These are phyloP conservation scores for Pelargonium fulgidum DNA, from an alignment of 441 rosid species.

Conservation along the genomic window DNA sequence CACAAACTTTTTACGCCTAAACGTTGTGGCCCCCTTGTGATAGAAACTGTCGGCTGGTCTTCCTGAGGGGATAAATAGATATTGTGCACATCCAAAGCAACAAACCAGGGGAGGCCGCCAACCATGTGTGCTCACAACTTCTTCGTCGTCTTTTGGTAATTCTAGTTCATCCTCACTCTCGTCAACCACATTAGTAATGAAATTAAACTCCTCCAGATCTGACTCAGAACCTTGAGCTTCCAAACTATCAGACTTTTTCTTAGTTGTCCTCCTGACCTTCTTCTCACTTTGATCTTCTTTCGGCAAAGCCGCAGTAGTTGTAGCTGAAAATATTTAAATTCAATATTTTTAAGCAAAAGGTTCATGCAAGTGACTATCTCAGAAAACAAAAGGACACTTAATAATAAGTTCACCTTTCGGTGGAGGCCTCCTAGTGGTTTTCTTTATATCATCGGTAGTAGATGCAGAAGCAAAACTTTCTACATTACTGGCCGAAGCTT, in stretches of 20 bases:
- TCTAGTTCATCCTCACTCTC: constrained; percentile 61
- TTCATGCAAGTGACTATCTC: not conserved
- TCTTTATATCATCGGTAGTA: constrained; percentile 25
- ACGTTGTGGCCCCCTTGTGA: constrained; percentile 41
- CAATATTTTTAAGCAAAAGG: constrained; percentile 13
- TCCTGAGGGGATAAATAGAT: constrained; percentile 84
- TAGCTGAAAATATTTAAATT: constrained; percentile 29
- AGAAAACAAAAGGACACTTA: not conserved
- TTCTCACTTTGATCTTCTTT: constrained; percentile 49
- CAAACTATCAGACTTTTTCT: constrained; percentile 31
- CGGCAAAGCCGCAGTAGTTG: constrained; percentile 27
- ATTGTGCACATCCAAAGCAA: constrained; percentile 87
- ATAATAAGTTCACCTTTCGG: constrained; percentile 36
- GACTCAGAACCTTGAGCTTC: constrained; percentile 36
- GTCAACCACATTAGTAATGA: constrained; percentile 30
- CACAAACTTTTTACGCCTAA: constrained; percentile 64
- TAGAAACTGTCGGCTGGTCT: constrained; percentile 71
- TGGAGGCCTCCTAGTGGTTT: constrained; percentile 29
- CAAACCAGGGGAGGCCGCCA: constrained; percentile 99
- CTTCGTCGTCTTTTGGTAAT: constrained; percentile 46
- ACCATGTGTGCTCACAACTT: constrained; percentile 67
- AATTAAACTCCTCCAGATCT: constrained; percentile 40
- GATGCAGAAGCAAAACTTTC: not conserved
- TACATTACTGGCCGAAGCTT: too few species aligned
- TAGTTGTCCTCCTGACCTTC: constrained; percentile 42